Percentiles rank a stretch among this genome's conserved stretches.
These are phyloP conservation scores for Gaultheria prostrata DNA, from an alignment of 148 eudicot species.

Conservation along the genomic window DNA sequence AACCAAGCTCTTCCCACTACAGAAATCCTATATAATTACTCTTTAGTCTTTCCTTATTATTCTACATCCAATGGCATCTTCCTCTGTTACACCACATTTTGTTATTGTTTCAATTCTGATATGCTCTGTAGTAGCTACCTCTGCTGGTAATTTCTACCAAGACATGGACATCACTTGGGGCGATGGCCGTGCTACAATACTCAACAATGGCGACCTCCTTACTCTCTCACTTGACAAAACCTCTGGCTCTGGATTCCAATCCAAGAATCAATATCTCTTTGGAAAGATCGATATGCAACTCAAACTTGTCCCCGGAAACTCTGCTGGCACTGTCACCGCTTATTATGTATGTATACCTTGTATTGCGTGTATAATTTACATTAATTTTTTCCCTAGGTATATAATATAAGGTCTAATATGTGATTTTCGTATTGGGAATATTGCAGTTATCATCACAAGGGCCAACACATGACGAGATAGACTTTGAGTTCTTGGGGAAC, in stretches of 20 bases:
- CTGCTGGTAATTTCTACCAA: conserved; percentile 18
- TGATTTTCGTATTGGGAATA: background rate
- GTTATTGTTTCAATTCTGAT: background rate
- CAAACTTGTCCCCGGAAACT: conserved; percentile 37
- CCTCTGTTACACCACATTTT: background rate
- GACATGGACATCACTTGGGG: conserved; percentile 38
- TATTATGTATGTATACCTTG: conserved; percentile 22
- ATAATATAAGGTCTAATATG: background rate
- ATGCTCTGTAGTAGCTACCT: background rate
- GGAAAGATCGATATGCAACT: conserved; percentile 39
- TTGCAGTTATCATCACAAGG: conserved; percentile 41
- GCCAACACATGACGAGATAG: conserved; percentile 36
- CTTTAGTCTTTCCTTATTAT: background rate
- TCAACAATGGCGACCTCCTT: conserved; percentile 29
- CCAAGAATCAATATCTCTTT: conserved; percentile 28
- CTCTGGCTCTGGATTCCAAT: conserved; percentile 36
- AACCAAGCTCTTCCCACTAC: background rate
- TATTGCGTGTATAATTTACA: background rate
- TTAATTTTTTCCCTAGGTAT: background rate
- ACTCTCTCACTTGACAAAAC: conserved; percentile 26
- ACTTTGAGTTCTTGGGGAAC: conserved; percentile 45
- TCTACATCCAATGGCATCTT: conserved; percentile 16
- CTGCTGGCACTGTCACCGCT: conserved; percentile 42
- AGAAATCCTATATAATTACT: background rate
- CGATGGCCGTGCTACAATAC: conserved; percentile 37